Evolutionary conservation across 805 yeast species (phyloP), one percentile per base, ranked within the genome.

Genomic region (Myxozyma lipomycoides): DNA sequence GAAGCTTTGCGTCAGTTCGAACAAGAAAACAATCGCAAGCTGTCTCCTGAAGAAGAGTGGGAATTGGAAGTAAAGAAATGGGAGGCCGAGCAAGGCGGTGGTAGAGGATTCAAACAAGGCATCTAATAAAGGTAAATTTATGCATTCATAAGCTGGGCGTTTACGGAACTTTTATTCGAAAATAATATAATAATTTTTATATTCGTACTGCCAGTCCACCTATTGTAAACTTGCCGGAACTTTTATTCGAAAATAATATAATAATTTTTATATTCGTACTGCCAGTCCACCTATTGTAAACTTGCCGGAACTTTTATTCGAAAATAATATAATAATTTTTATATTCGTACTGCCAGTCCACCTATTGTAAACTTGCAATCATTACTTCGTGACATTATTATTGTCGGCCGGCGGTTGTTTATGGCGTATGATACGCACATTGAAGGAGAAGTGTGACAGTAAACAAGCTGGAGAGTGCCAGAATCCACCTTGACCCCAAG

Each of bases 11-110:
- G 70, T 61, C 76, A 74, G 40, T 66, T 72, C 23, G 73, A 73
- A 42, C 56, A 63, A 43, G 63, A 70, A 22, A 70, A 71, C 3
- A 32, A 43, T 12, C 42, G 50, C 12, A 71, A 73, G 56, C 70
- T 74, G 9, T 73, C 77, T 24, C 79, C 75, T 19, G 90, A 83
- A 19, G 83, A 80, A 51, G 88, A 85, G 60, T 84, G 90, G 88
- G 85, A 83, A 35, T 68, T 68, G 18, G 81, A 84, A 1, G 63
- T 83, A 32, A 71, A 72, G 45, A 77, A 79, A n/a, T 83, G 83
- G 82, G 83, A 78, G 51, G 68, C 66, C 23, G 67, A 69, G 23
- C 74, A 52, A 9, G 51, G 54, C 18, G 43, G 38, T 21, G 34
- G 46, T 36, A 46, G 50, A 3, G 30, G 17, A 21, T 54, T 38